Percentiles rank a stretch among this genome's conserved stretches.
Conservation (phyloP, 116 monocot species). For the Posidonia oceanica region DNA sequence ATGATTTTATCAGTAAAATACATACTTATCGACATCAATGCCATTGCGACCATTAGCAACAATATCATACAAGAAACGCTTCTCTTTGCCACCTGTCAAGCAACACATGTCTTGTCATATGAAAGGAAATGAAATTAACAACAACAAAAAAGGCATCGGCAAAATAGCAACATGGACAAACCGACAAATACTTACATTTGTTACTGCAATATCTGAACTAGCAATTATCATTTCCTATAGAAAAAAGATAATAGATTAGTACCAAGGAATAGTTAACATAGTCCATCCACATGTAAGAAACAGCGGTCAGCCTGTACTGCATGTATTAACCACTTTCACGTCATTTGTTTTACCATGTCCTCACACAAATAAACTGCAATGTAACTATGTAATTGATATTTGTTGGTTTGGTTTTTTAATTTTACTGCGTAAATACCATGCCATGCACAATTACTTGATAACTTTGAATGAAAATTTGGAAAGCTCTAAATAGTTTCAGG, state of each 20-base stretch:
- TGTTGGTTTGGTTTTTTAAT: no score
- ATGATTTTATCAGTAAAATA: neutral
- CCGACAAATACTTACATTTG: conserved; percentile 36
- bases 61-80: conserved; percentile 87
- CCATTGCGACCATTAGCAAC: conserved; percentile 98
- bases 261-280: neutral
- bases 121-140: neutral
- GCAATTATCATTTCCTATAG: conserved; percentile 84
- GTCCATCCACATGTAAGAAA: no score
- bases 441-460: no score
- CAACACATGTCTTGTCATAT: conserved; percentile 2
- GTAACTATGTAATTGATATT: no score
- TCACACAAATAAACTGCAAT: no score
- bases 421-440: no score
- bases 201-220: conserved; percentile 40
- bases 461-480: no score
- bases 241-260: conserved; percentile 7
- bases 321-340: no score
- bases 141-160: neutral
- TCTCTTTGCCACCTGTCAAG: conserved; percentile 59
- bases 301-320: no score
- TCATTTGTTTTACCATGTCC: no score
- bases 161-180: neutral
- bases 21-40: conserved; percentile 96
- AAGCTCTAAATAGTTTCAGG: no score